phyloP scores from a whole-genome alignment of 106 monocot genomes.

The Allium fistulosum region DNA sequence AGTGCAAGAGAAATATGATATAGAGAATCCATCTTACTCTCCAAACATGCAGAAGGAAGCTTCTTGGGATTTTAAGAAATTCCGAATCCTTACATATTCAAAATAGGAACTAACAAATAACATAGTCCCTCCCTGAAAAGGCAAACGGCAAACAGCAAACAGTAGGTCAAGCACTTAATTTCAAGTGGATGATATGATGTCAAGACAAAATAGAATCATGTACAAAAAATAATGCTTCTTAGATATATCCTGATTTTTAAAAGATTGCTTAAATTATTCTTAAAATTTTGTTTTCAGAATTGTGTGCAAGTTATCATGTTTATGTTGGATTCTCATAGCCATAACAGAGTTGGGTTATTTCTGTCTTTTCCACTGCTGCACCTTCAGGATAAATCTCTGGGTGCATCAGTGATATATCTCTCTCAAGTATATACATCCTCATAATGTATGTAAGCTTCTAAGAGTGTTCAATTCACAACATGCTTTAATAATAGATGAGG shows the following conservation, averaged over 20 bases:
- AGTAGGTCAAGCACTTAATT: not conserved
- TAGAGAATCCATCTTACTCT: slow-evolving; percentile 53
- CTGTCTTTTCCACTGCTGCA: too few relatives aligned
- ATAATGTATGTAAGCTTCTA: too few relatives aligned
- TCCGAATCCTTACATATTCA: slow-evolving; percentile 79
- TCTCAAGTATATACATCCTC: too few relatives aligned
- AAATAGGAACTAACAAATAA: slow-evolving; percentile 87
- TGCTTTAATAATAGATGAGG: too few relatives aligned
- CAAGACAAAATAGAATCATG: not conserved
- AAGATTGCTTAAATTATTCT: too few relatives aligned
- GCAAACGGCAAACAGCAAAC: slow-evolving; percentile 12
- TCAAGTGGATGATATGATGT: not conserved
- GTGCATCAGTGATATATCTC: too few relatives aligned
- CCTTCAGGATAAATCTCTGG: too few relatives aligned
- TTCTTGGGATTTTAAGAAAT: slow-evolving; percentile 81
- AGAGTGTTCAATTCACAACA: too few relatives aligned
- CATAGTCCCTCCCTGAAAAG: slow-evolving; percentile 78
- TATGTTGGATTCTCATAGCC: too few relatives aligned
- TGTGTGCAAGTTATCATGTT: too few relatives aligned
- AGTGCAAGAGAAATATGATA: not conserved
- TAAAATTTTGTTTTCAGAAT: too few relatives aligned
- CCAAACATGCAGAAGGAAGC: slow-evolving; percentile 92
- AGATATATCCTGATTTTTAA: not conserved
- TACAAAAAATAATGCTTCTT: not conserved
- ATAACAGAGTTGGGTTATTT: too few relatives aligned